Evolutionary conservation across 768 basidiomycete genomes (phyloP).

Genomic region (Termitomyces sp.): DNA sequence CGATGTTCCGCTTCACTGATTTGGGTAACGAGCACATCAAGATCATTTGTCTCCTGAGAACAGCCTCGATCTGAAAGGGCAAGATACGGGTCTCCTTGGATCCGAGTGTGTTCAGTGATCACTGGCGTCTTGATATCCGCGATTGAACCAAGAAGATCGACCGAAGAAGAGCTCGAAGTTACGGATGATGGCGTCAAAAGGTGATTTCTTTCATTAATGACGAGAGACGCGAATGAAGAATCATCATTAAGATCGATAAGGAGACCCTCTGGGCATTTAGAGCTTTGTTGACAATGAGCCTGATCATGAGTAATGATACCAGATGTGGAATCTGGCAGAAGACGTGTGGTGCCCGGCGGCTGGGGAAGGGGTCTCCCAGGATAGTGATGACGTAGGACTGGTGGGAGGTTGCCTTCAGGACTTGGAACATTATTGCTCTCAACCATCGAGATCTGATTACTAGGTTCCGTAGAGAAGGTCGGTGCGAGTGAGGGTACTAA

Average conservation of each 20-base stretch:
- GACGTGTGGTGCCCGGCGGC: conserved; percentile 24
- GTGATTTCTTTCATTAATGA: not conserved
- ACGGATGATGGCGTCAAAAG: conserved; percentile 1
- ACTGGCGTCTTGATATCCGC: conserved; percentile 6
- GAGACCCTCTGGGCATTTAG: conserved; percentile 41
- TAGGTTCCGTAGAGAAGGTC: not conserved
- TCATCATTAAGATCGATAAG: conserved; percentile 52
- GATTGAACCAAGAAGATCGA: conserved; percentile 15
- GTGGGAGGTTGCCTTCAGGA: conserved; percentile 20
- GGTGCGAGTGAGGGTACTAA: not conserved
- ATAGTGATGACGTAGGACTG: conserved; percentile 39
- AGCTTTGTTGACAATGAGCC: conserved; percentile 11
- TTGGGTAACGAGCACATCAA: conserved; percentile 57
- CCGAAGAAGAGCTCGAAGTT: conserved; percentile 15
- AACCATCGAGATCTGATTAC: not conserved
- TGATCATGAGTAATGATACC: conserved; percentile 23
- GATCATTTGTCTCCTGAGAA: conserved; percentile 45
- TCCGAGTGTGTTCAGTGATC: not conserved
- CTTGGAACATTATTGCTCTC: not conserved
- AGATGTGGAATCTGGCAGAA: conserved; percentile 30
- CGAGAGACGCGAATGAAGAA: conserved; percentile 3
- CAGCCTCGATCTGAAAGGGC: conserved; percentile 8
- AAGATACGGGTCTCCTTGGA: not conserved
- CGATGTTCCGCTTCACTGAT: conserved; percentile 37
- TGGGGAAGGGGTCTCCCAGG: conserved; percentile 54